Base-by-base conservation (phyloP, 192 early-diverging fungal genomes). In the Gryganskiella cystojenkinii region DNA sequence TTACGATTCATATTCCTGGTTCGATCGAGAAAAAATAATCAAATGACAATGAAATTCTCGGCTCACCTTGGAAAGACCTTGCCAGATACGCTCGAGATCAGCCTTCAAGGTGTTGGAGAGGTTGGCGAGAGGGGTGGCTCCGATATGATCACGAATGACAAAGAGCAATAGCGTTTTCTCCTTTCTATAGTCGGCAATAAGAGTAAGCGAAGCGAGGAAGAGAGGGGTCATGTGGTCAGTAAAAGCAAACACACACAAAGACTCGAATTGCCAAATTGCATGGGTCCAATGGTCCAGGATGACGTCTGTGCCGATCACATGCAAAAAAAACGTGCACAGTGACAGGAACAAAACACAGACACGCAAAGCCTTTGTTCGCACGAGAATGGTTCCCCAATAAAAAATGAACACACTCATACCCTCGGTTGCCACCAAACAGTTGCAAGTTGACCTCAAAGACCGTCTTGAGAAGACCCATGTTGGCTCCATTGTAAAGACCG, bases 391-490 rank as follows among this genome's bases (percentile, higher is more conserved):
- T 15, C 15, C n/a, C 9, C 19, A 25, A 8, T n/a, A 11, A 13
- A 20, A 31, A 31, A 67, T 25, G 28, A 68, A 49, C n/a, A n/a
- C n/a, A 51, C 31, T 49, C 59, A 52, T 82, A 90, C 82, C 91
- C 89, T 80, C 92, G 88, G 43, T 90, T 78, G 58, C 86, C 78
- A 75, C 95, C 93, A 75, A 99, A 99, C 40, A 99, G 87, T 81
- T 99, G 94, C 70, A 99, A 78, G 73, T 99, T 99, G 37, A 99
- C 98, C 64, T 99, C 98, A 81, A 99, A 92, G 0, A 99, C 98
- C 6, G 96, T 99, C 83, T 98, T 99, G 20, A 99, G 84, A 43
- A 99, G 83, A 20, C 96, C 96, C 95, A 99, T 96, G 71, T 99
- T 99, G 35, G 98, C 98, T 25, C 98, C 96, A 74, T 99, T 94